These are phyloP conservation scores for Candida sithepensis DNA, from an alignment of 805 yeast genomes.

Conservation along the genomic window DNA sequence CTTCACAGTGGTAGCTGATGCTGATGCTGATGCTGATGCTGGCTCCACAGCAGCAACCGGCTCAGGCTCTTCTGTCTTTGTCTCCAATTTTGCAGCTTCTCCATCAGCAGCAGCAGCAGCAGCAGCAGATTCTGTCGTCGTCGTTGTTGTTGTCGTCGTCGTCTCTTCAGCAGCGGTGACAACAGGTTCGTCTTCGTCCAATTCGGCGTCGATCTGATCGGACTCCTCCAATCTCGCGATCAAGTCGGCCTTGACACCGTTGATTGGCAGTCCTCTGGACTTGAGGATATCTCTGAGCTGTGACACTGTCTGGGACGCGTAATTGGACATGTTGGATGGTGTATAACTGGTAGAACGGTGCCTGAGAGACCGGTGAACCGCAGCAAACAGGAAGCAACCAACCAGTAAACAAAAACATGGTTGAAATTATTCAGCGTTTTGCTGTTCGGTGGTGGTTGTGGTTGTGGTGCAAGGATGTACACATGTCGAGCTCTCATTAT, in stretches of 20 bases:
- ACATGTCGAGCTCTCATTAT: too few species aligned
- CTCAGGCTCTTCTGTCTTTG: slow-evolving; percentile 13
- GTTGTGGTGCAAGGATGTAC: too few species aligned
- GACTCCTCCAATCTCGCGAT: slow-evolving; percentile 60
- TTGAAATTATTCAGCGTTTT: too few species aligned
- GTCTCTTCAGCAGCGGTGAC: slow-evolving; percentile 7
- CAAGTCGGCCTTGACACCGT: slow-evolving; percentile 81
- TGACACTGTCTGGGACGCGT: slow-evolving; percentile 68
- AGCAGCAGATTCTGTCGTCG: slow-evolving; percentile 1
- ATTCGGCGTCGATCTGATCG: slow-evolving; percentile 38
- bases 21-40: too few species aligned
- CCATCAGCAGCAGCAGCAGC: slow-evolving; percentile 1
- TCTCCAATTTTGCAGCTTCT: background rate
- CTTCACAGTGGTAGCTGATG: slow-evolving; percentile 16
- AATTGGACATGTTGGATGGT: slow-evolving; percentile 41
- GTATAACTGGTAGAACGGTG: too few species aligned
- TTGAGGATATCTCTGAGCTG: slow-evolving; percentile 80
- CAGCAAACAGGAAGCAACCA: too few species aligned
- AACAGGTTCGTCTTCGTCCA: slow-evolving; percentile 22
- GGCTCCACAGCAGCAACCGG: slow-evolving; percentile 13
- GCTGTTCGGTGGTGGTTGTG: too few species aligned
- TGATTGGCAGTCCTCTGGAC: slow-evolving; percentile 58
- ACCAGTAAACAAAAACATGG: too few species aligned
- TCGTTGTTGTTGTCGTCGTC: slow-evolving; percentile 4
- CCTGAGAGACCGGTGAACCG: too few species aligned